Base-by-base conservation (phyloP, 805 yeast genomes). In the Metschnikowia bowlesiae region DNA sequence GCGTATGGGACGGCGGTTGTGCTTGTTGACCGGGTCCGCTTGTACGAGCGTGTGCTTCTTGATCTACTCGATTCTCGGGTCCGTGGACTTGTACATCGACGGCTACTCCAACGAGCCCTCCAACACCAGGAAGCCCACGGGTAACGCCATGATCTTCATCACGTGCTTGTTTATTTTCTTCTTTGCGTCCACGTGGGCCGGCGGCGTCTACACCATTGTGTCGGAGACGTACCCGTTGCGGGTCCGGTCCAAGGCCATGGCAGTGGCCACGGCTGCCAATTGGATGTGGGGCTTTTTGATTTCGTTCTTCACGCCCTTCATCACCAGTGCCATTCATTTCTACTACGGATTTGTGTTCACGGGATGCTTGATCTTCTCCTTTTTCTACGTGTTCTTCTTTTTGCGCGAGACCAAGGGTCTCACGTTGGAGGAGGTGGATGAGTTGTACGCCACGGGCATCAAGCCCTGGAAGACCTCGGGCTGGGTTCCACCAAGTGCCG, bases 331-430 rank as follows among this genome's bases (percentile, higher is more conserved):
- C 35, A 81, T 87, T 60, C 85, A 84, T 36, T 87, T 83, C 69
- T 75, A 76, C 57, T 78, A 80, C 58, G 95, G 95, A 1, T 84
- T 78, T 61, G 80, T 83, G 59, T 78, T 83, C 70, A 69, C 81
- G 60, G 87, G 87, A 2, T 82, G 87, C 65, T 70, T 82, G 71
- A 68, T 82, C 18, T 79, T 81, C 56, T 75, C 83, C 46, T 70
- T 84, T 64, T 73, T 85, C 68, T 89, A 85, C 66, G 87, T 87
- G 48, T 82, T 78, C 75, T 82, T 87, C 75, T 77, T 78, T 58
- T 82, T 89, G 53, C 82, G 83, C 60, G 92, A 87, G 70, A 89
- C 96, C 49, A 83, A 81, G 72, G 95, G 95, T 52, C 78, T 87
- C 61, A 78, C 87, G 41, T 78, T 89, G 65, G 96, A 88, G 71